Evolutionary conservation across 2,329 filamentous ascomycete species (phyloP), one percentile per base, ranked within the genome.

Genomic region (Xylariaceae sp.): DNA sequence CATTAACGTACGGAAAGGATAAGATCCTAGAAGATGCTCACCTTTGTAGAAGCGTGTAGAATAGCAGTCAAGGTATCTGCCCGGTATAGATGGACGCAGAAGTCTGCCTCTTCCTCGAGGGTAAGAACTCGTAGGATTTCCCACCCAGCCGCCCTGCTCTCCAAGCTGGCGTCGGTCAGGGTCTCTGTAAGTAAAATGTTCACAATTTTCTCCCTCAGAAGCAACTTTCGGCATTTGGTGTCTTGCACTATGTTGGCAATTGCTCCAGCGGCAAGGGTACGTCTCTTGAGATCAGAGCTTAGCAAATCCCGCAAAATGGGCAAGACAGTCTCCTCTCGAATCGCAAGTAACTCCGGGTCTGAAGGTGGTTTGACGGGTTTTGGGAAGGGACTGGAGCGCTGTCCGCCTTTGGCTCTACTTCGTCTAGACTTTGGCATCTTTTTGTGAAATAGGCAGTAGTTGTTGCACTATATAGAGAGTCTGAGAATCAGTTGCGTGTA

Each of bases 91-190:
- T 89, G 86, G 17, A 89, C 75, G 61, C 85, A 87, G 57, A 89
- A 89, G 66, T 88, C 87, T 11, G 82, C 76, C 64, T 87, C 86
- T 69, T 89, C 87, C 67, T 87, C 82, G 60, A 83, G 76, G 2
- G 82, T 83, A 50, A 90, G 76, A 37, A 84, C 80, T 62, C 82
- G 79, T 49, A 90, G 74, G 62, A 89, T 87, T 11, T 83, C 82
- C 87, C 87, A 90, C n/a, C 85, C 87, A 17, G 86, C 84, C 39
- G 85, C 83, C 44, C 84, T 79, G 65, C 84, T 85, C 72, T 89
- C 86, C 49, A 87, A 75, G 55, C 79, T 84, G 33, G 80, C 75
- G 67, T 90, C 87, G 21, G 84, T 86, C 53, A 89, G 73, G 26
- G 85, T 87, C 75, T 88, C 83, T 28, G 80, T 85, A 58, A 89